These are phyloP conservation scores for Aspergillus sp. DNA, from an alignment of 2,329 filamentous ascomycete genomes.

Conservation along the genomic window DNA sequence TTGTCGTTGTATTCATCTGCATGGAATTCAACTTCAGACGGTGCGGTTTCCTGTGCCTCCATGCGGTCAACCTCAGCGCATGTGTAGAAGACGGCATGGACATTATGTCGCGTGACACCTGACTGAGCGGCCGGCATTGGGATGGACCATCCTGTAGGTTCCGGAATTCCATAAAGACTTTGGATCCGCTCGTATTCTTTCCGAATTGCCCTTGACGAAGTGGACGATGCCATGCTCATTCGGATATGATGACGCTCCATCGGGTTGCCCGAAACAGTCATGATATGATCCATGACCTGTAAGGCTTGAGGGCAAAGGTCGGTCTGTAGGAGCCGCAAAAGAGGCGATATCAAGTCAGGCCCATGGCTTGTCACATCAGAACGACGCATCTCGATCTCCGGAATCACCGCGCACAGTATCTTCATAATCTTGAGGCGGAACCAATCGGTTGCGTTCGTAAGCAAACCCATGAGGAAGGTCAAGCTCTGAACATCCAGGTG, in stretches of 20 bases:
- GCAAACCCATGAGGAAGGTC: constrained; percentile 83
- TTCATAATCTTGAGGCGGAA: constrained; percentile 93
- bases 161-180: constrained; percentile 93
- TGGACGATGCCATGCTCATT: constrained; percentile 91
- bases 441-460: constrained; percentile 87
- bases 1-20: constrained; percentile 78
- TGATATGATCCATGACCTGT: constrained; percentile 89
- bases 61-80: constrained; percentile 69
- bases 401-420: constrained; percentile 79
- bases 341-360: constrained; percentile 89
- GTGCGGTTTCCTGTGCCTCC: constrained; percentile 62
- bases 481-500: constrained; percentile 79
- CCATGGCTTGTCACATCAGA: constrained; percentile 87
- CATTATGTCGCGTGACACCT: constrained; percentile 80
- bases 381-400: constrained; percentile 89
- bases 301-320: constrained; percentile 92
- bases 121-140: constrained; percentile 90
- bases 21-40: constrained; percentile 89
- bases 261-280: constrained; percentile 86
- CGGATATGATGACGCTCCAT: constrained; percentile 92
- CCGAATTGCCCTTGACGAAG: constrained; percentile 77
- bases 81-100: constrained; percentile 94
- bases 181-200: constrained; percentile 95
- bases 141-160: constrained; percentile 94
- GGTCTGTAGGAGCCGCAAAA: constrained; percentile 85